Evolutionary conservation across 2,329 filamentous ascomycete species (phyloP), one percentile per base, ranked within the genome.

Genomic region (Exophiala sideris): DNA sequence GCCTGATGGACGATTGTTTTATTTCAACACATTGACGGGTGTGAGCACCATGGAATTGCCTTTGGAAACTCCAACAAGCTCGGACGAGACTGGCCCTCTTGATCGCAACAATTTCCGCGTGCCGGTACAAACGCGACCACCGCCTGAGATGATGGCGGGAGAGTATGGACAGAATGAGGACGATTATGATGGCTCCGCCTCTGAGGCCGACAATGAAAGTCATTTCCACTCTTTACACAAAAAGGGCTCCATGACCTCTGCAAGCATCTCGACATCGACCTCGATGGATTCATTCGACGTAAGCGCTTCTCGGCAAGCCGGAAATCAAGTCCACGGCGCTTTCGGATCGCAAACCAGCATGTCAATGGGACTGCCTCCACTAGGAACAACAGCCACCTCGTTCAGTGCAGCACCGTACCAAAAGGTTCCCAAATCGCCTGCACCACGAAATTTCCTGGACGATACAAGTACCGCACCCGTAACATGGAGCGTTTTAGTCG

Each of bases 1-100:
- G 0, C 84, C 89, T 1, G 91, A 97, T 69, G 94, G 94, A 50
- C 83, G 91, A 52, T 74, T 99, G 20, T 99, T 95, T 73, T 99
- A 97, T 74, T 97, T 95, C 79, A 99, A 99, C 71, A 97, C 92
- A 59, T 85, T 96, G 75, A 99, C 94, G 0, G 91, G 92, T 51
- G 90, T 95, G 66, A 95, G 89, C 67, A 95, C 89, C 59, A 94
- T 91, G 83, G 94, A 99, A 69, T 76, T 99, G 57, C 94, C 94
- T 1, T 79, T 99, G 21, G 94, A 99, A 70, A 92, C 92, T 12
- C 91, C 94, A 1, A 85, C 84, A 1, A 89, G 88, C 5, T 73
- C 83, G 14, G 86, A 84, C 60, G 94, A 99, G 72, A 87, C 81
- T 51, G 92, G 92, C 1, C 94, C 94, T 2, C 82, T 87, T 62